Evolutionary conservation across 148 eudicot species (phyloP).

Genomic region (Nyssa sinensis): DNA sequence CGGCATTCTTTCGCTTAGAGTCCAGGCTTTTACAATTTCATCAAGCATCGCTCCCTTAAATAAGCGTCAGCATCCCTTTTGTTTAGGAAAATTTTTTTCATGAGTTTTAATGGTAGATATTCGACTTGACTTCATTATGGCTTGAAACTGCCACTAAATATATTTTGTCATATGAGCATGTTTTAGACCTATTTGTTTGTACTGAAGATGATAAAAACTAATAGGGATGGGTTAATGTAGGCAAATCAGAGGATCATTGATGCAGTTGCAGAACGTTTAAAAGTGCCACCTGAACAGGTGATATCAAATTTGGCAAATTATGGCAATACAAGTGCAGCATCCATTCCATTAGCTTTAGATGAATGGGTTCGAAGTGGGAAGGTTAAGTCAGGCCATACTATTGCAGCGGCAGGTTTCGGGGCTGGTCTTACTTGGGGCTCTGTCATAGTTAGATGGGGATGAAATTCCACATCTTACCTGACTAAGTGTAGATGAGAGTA

Average conservation of each 20-base stretch:
- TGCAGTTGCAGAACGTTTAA: conserved; percentile 67
- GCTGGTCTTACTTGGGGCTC: conserved; percentile 99
- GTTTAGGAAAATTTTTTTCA: too few species aligned
- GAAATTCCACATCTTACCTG: conserved; percentile 5
- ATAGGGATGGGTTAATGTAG: conserved; percentile 32
- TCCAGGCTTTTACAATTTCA: too few species aligned
- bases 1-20: too few species aligned
- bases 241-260: conserved; percentile 93
- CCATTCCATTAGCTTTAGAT: conserved; percentile 90
- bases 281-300: conserved; percentile 69
- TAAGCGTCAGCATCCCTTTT: too few species aligned
- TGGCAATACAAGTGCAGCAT: conserved; percentile 95
- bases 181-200: too few species aligned
- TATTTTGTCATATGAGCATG: too few species aligned
- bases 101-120: neutral
- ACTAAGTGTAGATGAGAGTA: neutral
- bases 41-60: too few species aligned
- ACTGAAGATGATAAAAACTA: too few species aligned
- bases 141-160: neutral
- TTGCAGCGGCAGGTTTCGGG: conserved; percentile 92
- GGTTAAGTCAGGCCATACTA: conserved; percentile 69
- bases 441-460: conserved; percentile 83
- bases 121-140: neutral
- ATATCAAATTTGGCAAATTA: conserved; percentile 88
- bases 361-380: conserved; percentile 90